phyloP scores from a whole-genome alignment of 2,329 filamentous ascomycete genomes.

The Cryphonectria radicalis region DNA sequence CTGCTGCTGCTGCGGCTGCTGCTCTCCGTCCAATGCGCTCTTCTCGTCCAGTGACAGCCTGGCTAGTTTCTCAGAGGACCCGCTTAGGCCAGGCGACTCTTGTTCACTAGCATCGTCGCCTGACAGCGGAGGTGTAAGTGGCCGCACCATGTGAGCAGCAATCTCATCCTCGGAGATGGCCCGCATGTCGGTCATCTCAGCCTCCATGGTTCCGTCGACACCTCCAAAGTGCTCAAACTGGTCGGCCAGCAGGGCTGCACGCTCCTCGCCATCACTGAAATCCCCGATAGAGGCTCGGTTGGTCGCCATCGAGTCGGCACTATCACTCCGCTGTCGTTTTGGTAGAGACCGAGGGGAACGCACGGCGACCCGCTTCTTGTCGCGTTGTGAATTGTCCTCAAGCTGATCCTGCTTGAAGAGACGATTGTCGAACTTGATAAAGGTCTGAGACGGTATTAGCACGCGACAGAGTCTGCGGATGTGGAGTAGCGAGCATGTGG shows the following conservation, averaged over 20 bases:
- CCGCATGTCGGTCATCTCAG: constrained; percentile 23
- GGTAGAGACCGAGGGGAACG: constrained; percentile 18
- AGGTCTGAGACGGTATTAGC: constrained; percentile 32
- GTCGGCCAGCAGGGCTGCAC: constrained; percentile 22
- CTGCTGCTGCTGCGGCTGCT: neutral
- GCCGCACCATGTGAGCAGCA: constrained; percentile 20
- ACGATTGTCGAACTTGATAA: constrained; percentile 42
- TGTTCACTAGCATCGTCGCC: constrained; percentile 21
- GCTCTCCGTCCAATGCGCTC: neutral
- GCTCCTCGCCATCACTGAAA: constrained; percentile 25
- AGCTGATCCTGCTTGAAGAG: constrained; percentile 40
- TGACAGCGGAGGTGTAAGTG: constrained; percentile 25
- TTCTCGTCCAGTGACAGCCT: constrained; percentile 24
- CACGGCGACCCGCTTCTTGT: constrained; percentile 34
- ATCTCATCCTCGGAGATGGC: constrained; percentile 21
- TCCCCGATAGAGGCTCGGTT: constrained; percentile 29
- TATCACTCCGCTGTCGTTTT: constrained; percentile 26
- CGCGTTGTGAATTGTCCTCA: constrained; percentile 35
- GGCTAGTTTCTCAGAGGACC: constrained; percentile 26
- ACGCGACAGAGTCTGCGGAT: neutral
- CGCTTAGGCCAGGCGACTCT: constrained; percentile 14
- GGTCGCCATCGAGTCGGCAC: constrained; percentile 27
- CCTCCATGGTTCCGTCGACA: constrained; percentile 15
- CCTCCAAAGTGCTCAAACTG: constrained; percentile 22
- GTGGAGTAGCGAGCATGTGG: neutral